phyloP scores from a whole-genome alignment of 345 rosid genomes.

The Bretschneidera sinensis region DNA sequence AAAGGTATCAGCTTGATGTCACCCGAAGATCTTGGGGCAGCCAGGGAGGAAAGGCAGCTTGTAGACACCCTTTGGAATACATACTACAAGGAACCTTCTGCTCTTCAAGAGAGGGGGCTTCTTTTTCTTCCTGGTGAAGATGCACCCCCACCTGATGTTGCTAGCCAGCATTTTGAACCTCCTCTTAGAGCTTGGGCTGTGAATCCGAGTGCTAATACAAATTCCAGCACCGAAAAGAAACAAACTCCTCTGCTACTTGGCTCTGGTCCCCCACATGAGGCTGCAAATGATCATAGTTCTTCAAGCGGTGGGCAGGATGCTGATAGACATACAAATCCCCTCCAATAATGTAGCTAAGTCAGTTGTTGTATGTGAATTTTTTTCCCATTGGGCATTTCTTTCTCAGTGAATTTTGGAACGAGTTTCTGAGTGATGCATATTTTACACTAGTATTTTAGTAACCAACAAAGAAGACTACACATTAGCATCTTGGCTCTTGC shows the following conservation, averaged over 20 bases:
- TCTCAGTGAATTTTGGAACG: background rate
- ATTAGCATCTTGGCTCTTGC: conserved; percentile 11
- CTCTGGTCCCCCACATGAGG: conserved; percentile 23
- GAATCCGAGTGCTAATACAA: conserved; percentile 22
- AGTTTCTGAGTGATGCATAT: too few relatives aligned
- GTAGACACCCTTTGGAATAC: conserved; percentile 76
- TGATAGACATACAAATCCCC: conserved; percentile 5
- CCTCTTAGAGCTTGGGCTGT: conserved; percentile 73
- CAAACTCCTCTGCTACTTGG: conserved; percentile 64
- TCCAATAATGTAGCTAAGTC: background rate
- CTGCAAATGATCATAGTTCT: conserved; percentile 13
- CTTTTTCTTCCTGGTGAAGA: conserved; percentile 80
- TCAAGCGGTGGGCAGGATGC: conserved; percentile 11
- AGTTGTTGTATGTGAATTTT: background rate
- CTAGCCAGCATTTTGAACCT: conserved; percentile 71
- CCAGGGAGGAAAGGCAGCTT: conserved; percentile 76
- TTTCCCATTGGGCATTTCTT: background rate
- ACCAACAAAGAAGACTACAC: too few relatives aligned
- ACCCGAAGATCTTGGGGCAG: conserved; percentile 72
- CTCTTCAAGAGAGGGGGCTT: conserved; percentile 65
- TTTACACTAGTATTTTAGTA: too few relatives aligned
- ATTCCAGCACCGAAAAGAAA: conserved; percentile 32
- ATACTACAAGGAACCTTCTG: conserved; percentile 64
- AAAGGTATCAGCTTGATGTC: conserved; percentile 59
- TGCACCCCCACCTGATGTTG: conserved; percentile 63